These are phyloP conservation scores for Thraustochytrium striatum DNA, from an alignment of 352 stramenopile species.

Conservation along the genomic window DNA sequence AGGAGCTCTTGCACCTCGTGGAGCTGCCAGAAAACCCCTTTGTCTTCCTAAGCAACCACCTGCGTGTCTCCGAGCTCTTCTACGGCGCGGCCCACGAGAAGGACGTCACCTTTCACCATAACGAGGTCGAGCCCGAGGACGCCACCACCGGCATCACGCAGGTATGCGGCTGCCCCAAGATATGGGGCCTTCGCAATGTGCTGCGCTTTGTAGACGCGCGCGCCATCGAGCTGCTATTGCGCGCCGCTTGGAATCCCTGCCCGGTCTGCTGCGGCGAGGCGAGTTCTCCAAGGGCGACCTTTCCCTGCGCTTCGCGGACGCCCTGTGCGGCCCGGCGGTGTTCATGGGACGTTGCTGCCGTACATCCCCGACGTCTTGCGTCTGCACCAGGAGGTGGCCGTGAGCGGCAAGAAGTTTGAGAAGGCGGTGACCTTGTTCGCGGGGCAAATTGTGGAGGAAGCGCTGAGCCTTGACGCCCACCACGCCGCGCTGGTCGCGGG, in stretches of 20 bases:
- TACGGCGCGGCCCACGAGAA: constrained; percentile 5
- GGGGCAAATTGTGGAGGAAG: neutral
- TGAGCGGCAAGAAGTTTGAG: constrained; percentile 30
- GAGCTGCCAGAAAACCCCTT: constrained; percentile 44
- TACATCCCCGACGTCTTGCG: neutral
- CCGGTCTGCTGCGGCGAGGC: neutral
- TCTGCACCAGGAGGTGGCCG: neutral
- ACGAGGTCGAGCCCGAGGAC: neutral
- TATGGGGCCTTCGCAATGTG: constrained; percentile 26
- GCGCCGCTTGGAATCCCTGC: neutral
- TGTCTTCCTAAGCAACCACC: constrained; percentile 37
- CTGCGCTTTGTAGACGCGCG: neutral
- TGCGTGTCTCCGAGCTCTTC: constrained; percentile 28
- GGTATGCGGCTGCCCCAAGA: neutral
- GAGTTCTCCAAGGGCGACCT: neutral
- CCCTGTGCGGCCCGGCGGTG: neutral
- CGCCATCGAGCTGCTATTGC: neutral
- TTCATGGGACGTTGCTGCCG: constrained; percentile 18
- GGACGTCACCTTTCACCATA: neutral
- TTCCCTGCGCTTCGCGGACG: neutral
- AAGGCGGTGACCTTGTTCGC: constrained; percentile 28
- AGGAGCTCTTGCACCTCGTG: constrained; percentile 8
- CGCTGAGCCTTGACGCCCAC: neutral
- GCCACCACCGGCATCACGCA: neutral
- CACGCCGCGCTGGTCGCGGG: neutral